Percentiles rank a stretch among this genome's conserved stretches.
Evolutionary conservation across 495 filamentous ascomycete species (phyloP).

Genomic region (Neurospora hispaniola): DNA sequence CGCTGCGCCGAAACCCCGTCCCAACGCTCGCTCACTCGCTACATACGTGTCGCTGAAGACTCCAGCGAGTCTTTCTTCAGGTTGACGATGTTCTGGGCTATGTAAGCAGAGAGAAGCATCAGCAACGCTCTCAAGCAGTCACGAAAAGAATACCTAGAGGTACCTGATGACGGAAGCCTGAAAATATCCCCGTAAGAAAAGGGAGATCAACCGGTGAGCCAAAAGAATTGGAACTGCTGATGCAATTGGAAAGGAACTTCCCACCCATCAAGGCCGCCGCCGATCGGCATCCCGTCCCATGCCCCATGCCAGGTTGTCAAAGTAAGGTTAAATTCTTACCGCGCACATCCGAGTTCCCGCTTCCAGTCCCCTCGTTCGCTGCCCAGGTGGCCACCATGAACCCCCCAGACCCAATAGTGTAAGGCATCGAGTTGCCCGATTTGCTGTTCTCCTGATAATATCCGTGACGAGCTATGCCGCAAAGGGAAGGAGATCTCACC

Average conservation of each 20-base stretch:
- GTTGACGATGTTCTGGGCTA: background rate
- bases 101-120: background rate
- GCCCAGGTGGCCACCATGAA: background rate
- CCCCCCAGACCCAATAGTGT: background rate
- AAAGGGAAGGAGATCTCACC: background rate
- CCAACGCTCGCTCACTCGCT: background rate
- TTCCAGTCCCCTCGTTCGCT: background rate
- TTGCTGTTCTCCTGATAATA: background rate
- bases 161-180: background rate
- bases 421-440: background rate
- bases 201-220: background rate
- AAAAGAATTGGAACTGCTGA: no score
- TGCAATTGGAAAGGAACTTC: background rate
- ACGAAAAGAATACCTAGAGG: background rate
- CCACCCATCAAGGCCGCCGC: background rate
- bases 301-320: background rate
- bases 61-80: background rate
- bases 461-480: background rate
- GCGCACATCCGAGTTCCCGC: background rate
- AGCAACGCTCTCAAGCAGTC: background rate
- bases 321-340: background rate
- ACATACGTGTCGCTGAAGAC: background rate
- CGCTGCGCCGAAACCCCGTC: background rate
- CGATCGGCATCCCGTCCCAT: background rate
- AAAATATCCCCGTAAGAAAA: background rate